Base-by-base conservation (phyloP, 306 rosid genomes). In the Pachyrhizus erosus region DNA sequence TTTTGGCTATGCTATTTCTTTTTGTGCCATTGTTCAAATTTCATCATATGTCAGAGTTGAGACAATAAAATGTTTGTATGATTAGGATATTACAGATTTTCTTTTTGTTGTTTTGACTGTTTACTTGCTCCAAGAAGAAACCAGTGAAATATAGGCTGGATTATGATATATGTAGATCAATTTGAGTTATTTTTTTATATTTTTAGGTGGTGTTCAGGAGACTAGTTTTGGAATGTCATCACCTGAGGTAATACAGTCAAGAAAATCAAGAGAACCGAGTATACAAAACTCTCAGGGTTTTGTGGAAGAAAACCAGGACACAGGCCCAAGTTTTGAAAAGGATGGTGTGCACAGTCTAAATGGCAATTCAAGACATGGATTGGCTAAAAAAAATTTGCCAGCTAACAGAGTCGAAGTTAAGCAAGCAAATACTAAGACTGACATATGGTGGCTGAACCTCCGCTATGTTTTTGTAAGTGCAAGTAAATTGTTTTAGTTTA, bases 401-500 rank as follows among this genome's bases (percentile, higher is more conserved):
- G 88, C 81, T 54, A 67, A 55, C 54, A 80, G 78, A 34, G 71
- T 67, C 70, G 34, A 79, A 68, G 80, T 43, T 67, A 86, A 85
- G 78, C 86, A 75, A 84, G 78, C 88, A 72, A 84, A 86, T 20
- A 34, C 65, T 26, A 84, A 57, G 60, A 83, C 83, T 58, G 93
- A 84, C 87, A 64, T 70, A 33, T 92, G 98, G 98, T 93, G 97
- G 99, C 80, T 54, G 87, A 87, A 85, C 20, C 97, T 96, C 79
- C 92, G 88, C 80, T 91, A 87, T 82, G 98, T 91, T 88, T 89
- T 93, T n/a, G 99, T 96, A 86, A 27, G 97, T 88, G 13, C 64
- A 39, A 15, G 40, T 45, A 18, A 40, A 20, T 20, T 68, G 48
- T 9, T 66, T 15, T 64, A 23, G 67, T 73, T 31, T 31, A 21